phyloP scores from a whole-genome alignment of 371 early-diverging fungal genomes.

The Mucor sp. region DNA sequence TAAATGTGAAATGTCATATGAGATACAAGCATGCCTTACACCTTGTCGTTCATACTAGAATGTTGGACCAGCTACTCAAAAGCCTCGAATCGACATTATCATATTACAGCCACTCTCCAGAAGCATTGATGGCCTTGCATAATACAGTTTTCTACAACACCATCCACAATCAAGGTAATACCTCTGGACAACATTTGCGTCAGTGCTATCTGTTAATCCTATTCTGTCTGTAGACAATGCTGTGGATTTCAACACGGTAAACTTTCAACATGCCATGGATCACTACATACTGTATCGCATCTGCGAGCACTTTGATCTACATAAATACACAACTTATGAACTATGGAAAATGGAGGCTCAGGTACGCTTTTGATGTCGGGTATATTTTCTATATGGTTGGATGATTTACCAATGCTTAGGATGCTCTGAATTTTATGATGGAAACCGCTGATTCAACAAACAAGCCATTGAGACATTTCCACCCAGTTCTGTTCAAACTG shows the following conservation, averaged over 20 bases:
- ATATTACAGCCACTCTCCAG: constrained; percentile 8
- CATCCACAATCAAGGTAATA: not conserved
- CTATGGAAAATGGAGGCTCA: not conserved
- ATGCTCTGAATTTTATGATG: not conserved
- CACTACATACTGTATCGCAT: not conserved
- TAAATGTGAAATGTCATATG: not conserved
- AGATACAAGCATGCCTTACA: not conserved
- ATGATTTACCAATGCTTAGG: not conserved
- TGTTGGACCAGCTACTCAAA: not conserved
- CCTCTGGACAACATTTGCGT: not conserved
- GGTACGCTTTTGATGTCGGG: not conserved
- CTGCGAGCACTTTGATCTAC: not conserved
- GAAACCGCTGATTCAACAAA: not conserved
- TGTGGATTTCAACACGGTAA: constrained; percentile 24
- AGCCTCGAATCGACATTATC: constrained; percentile 7
- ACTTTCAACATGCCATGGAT: constrained; percentile 20
- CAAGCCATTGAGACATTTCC: constrained; percentile 1
- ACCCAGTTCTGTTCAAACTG: not conserved
- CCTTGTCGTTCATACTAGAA: not conserved
- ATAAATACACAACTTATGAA: not conserved
- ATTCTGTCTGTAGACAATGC: constrained; percentile 10
- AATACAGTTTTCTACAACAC: constrained; percentile 24
- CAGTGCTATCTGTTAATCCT: not conserved
- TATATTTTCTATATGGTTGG: not conserved
- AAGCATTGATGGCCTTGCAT: constrained; percentile 15